phyloP scores from a whole-genome alignment of 768 basidiomycete species.

The Leucocoprinus leucothites region DNA sequence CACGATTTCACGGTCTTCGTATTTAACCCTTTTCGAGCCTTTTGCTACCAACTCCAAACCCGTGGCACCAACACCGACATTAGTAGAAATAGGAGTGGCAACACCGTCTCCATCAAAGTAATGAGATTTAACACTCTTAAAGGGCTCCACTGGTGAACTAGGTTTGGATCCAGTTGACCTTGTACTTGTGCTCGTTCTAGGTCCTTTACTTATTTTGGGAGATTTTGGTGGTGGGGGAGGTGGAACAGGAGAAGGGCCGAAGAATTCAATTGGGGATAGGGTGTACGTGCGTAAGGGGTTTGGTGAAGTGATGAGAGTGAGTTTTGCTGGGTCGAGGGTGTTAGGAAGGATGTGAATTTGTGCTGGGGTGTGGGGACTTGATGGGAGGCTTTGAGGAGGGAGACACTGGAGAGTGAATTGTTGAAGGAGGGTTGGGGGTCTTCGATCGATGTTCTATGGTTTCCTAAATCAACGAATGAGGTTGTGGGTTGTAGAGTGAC shows the following conservation, averaged over 20 bases:
- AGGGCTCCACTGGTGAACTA: not conserved
- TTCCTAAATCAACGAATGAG: slow-evolving; percentile 2
- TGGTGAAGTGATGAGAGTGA: slow-evolving; percentile 64
- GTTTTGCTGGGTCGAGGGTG: slow-evolving; percentile 29
- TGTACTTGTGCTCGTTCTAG: not conserved
- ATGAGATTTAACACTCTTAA: not conserved
- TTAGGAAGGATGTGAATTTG: slow-evolving; percentile 54
- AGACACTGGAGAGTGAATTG: slow-evolving; percentile 68
- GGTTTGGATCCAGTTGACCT: not conserved
- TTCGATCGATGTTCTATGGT: slow-evolving; percentile 79
- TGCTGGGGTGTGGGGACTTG: slow-evolving; percentile 41
- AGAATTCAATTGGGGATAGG: slow-evolving; percentile 57
- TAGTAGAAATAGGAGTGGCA: too few relatives aligned
- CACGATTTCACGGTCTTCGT: slow-evolving; percentile 51
- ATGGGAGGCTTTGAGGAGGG: slow-evolving; percentile 56
- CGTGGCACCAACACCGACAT: slow-evolving; percentile 28
- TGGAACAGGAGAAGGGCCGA: slow-evolving; percentile 33
- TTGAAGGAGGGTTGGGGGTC: slow-evolving; percentile 79
- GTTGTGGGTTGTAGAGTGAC: slow-evolving; percentile 20
- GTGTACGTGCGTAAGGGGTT: slow-evolving; percentile 57
- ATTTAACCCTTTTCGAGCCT: slow-evolving; percentile 33
- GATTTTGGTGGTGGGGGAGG: not conserved
- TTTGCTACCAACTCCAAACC: slow-evolving; percentile 45
- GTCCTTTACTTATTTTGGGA: not conserved
- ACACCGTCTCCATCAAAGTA: not conserved